Base-by-base conservation (phyloP, 495 filamentous ascomycete species). In the Aspergillus steynii region DNA sequence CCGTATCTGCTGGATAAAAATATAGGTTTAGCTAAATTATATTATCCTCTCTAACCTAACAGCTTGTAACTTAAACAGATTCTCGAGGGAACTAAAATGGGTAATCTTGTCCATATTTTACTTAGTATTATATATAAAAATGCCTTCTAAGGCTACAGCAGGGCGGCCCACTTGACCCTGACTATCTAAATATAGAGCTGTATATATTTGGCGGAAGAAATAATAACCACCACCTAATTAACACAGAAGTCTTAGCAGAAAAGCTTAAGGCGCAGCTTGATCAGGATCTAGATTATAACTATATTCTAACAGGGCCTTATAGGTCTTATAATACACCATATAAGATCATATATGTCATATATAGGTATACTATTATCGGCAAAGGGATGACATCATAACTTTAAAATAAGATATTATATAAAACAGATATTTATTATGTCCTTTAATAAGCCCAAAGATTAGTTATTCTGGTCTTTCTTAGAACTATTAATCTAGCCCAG, bases 301-400 rank as follows among this genome's bases (percentile, higher is more conserved):
- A 51, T 14, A 72, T 56, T 20, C 68, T 68, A 2, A 46, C 72
- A 26, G 56, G 71, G 1, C 2, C 7, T 20, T 70, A 56, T 55
- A 63, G 72, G 6, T 45, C 65, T 3, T 72, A 60, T 50, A n/a
- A n/a, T n/a, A 62, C 70, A 6, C 61, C 79, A 7, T 82, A 82
- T 62, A 74, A 73, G 61, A 62, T 83, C 1, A 77, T 68, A 7
- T 69, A 73, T 56, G 45, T 65, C 8, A 46, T 34, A 20, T 74
- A 78, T 60, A 71, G 77, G 14, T 83, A 84, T 54, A 82, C 79
- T 4, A 69, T 85, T 29, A 66, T 82, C 49, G 68, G 67, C 14
- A 85, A 85, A 69, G 80, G 76, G 25, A 83, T 79, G 20, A 69
- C 69, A 2, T 62, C 55, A 8, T 60, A 31, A 14, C 68, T 77